These are phyloP conservation scores for Elsinoe batatas DNA, from an alignment of 2,329 filamentous ascomycete species.

Conservation along the genomic window DNA sequence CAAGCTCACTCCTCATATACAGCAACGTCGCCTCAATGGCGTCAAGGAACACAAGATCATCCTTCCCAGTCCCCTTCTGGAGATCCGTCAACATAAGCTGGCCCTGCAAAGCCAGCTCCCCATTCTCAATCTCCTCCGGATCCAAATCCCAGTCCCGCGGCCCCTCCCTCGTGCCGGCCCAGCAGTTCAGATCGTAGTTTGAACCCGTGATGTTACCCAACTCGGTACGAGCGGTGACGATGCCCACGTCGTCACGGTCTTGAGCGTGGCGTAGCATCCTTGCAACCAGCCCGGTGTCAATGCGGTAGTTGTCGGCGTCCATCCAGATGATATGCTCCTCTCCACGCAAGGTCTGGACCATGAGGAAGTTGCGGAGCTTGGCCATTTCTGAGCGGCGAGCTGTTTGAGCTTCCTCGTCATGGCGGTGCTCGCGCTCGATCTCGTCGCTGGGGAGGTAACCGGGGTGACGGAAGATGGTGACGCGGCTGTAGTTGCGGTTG, in stretches of 20 bases:
- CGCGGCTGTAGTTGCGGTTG: too few species aligned
- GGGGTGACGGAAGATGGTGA: too few species aligned
- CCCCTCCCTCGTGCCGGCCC: slow-evolving; percentile 17
- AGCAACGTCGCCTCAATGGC: slow-evolving; percentile 30
- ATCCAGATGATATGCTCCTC: slow-evolving; percentile 30
- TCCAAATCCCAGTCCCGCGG: neutral
- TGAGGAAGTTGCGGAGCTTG: slow-evolving; percentile 27
- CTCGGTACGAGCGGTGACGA: slow-evolving; percentile 28
- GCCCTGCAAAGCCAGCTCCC: neutral
- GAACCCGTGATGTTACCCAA: slow-evolving; percentile 21
- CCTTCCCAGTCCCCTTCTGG: slow-evolving; percentile 21
- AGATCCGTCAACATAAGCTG: slow-evolving; percentile 13
- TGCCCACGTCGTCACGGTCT: slow-evolving; percentile 22
- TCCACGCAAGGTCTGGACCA: slow-evolving; percentile 24
- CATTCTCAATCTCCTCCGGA: neutral
- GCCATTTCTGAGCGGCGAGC: slow-evolving; percentile 21
- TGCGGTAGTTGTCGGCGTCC: slow-evolving; percentile 30
- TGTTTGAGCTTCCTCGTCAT: too few species aligned
- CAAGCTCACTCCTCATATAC: slow-evolving; percentile 26
- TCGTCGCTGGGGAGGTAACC: too few species aligned
- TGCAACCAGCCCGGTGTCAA: slow-evolving; percentile 25
- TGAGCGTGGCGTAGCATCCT: slow-evolving; percentile 25
- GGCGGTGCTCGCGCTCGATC: too few species aligned
- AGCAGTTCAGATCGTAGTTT: slow-evolving; percentile 33
- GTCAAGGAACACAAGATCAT: slow-evolving; percentile 27